Base-by-base conservation (phyloP, 257 asterid genomes). In the Nicotiana attenuata region DNA sequence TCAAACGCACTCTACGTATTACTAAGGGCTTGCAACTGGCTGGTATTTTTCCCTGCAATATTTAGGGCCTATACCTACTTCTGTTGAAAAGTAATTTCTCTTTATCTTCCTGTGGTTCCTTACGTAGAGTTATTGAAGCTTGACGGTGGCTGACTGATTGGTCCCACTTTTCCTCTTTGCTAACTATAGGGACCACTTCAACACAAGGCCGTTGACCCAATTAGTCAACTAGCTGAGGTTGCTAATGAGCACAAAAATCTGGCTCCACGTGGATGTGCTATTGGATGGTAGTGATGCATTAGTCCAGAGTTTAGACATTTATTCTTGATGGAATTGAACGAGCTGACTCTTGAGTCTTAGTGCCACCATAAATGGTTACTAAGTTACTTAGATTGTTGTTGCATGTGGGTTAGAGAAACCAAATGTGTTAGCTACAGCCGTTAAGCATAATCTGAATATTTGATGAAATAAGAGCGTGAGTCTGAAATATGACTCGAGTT, bases 251-350 rank as follows among this genome's bases (percentile, higher is more conserved):
- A 75, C n/a, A 20, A 67, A n/a, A n/a, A 29, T 86, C 3, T 86
- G 88, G 88, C 16, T 86, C 7, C 88, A 86, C 71, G 88, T 86
- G 83, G 88, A 86, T 6, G 88, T 1, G 86, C 88, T 4, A 83
- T 83, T 35, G 88, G 82, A 11, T n/a, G 88, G 88, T 2, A 76
- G 80, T 4, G 88, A 11, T 86, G 88, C 28, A 83, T 86, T 15
- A 83, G 88, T 66, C 88, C 86, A 14, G 88, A 86, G 65, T 86
- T 80, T 55, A 50, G 88, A 14, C 88, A 67, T 71, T 69, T n/a
- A n/a, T 80, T 31, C 66, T 86, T 2, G 81, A 86, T 29, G 88
- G 88, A 3, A 33, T 86, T 3, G 88, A 86, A 41, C 78, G 56
- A 20, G 86, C 66, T 22, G 84, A 83, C 84, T 86, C 88, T 71